Evolutionary conservation across 345 rosid genomes (phyloP), one percentile per base, ranked within the genome.

Genomic region (Lepidium aucheri): DNA sequence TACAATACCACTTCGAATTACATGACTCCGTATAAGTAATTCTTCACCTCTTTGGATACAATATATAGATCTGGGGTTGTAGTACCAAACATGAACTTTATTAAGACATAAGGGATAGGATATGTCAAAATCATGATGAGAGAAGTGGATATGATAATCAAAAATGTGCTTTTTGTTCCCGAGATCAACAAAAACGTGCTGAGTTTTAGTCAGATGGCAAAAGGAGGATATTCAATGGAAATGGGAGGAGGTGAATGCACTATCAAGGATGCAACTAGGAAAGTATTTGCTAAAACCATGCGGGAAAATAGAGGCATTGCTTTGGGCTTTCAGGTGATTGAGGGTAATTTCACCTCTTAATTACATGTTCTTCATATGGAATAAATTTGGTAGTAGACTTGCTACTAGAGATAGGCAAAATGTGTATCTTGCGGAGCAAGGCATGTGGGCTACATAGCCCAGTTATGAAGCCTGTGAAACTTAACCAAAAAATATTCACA

Each of bases 21-120:
- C 39, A 61, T 70, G 74, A 70, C 62, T 60, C 74, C 61, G 0
- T 60, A 70, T 43, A 14, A 11, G 12, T 60, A 61, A 55, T 35
- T n/a, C 16, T 70, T 70, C 62, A 61, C 74, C 0, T 20, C 30
- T 41, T 2, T 70, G 0, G 74, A 70, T 47, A 35, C 47, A 69
- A 42, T 40, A 0, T 52, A 52, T 47, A 52, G 32, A 35, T 45
- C 30, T 34, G 3, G 14, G 5, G 32, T 69, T 20, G n/a, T 5
- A 1, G 0, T 60, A 4, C 53, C 14, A 7, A 6, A 52, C 0
- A 61, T 61, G 8, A 20, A 0, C 0, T 12, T 52, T n/a, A 15
- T 42, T 11, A 20, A 42, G 54, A 38, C 33, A 16, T 24, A 52
- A 43, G 74, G 74, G 35, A 53, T 8, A 52, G 68, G 62, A 22